Base-by-base conservation (phyloP, 1,139 yeast genomes). In the Taphrina deformans region DNA sequence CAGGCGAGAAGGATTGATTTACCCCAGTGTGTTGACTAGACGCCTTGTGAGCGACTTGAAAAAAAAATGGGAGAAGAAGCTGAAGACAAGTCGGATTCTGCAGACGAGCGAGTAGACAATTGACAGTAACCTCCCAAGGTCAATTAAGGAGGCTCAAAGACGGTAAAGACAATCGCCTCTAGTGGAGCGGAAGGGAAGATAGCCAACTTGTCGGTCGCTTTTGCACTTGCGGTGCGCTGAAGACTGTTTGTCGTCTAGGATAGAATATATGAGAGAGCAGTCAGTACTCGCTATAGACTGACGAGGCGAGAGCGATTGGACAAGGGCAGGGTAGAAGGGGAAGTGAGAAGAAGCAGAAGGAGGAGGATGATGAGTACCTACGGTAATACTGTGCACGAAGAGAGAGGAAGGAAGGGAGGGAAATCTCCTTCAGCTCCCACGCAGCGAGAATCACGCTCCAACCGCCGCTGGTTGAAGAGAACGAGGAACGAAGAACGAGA, bases 21-120 rank as follows among this genome's bases (percentile, higher is more conserved):
- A 59, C 55, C 63, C 63, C 63, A 59, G 63, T 40, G 63, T 50
- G 27, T 16, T 23, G 23, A 26, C 6, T 40, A 59, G 63, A 59
- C 63, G 63, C 63, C 63, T 59, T 59, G 63, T 38, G 63, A 59
- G 63, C 63, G 63, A 59, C 63, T 58, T 16, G 45, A 26, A 23
- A 7, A 6, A 16, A 33, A 10, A n/a, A n/a, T n/a, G n/a, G n/a
- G n/a, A n/a, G n/a, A n/a, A n/a, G n/a, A n/a, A n/a, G n/a, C n/a
- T n/a, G n/a, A n/a, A n/a, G n/a, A n/a, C n/a, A n/a, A n/a, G n/a
- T n/a, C n/a, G n/a, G n/a, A n/a, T n/a, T n/a, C 18, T 16, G 21
- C 35, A 16, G n/a, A 38, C n/a, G 16, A 38, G 6, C 21, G 48
- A 12, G 48, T 21, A 21, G 48, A 18, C 27, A 7, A 7, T 14